These are phyloP conservation scores for Fusarium nodosum DNA, from an alignment of 2,329 filamentous ascomycete species.

Conservation along the genomic window DNA sequence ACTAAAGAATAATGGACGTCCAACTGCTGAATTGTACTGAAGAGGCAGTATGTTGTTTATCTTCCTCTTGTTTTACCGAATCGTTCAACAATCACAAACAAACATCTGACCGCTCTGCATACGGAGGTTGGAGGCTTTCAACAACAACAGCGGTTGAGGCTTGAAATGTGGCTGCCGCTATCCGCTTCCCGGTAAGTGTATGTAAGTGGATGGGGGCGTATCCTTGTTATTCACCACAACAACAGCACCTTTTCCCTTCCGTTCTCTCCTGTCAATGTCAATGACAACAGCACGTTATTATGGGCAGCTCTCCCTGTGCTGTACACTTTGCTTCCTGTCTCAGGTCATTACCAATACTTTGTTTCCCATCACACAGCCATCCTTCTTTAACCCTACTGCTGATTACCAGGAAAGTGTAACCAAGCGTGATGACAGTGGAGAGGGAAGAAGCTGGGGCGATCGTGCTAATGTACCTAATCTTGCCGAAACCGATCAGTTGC, in stretches of 20 bases:
- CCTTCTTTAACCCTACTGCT: not conserved
- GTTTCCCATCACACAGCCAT: not conserved
- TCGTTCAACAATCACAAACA: conserved; percentile 9
- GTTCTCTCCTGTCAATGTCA: not conserved
- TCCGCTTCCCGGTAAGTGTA: conserved; percentile 25
- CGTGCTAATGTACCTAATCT: conserved; percentile 19
- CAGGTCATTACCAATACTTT: not conserved
- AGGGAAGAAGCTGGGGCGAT: conserved; percentile 13
- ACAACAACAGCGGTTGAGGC: conserved; percentile 32
- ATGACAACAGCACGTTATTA: not conserved
- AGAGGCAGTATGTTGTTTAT: conserved; percentile 14
- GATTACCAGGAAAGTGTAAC: conserved; percentile 8
- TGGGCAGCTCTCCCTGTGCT: conserved; percentile 1
- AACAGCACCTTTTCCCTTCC: not conserved
- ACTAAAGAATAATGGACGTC: not conserved
- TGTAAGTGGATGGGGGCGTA: not conserved
- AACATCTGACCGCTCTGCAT: conserved; percentile 2
- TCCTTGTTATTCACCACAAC: conserved; percentile 31
- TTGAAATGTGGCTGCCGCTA: conserved; percentile 34
- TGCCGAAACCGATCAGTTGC: conserved; percentile 32
- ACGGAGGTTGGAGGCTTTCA: conserved; percentile 6
- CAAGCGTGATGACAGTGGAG: conserved; percentile 23
- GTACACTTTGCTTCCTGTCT: conserved; percentile 25
- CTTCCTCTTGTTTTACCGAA: not conserved
- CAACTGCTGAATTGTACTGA: conserved; percentile 7